phyloP scores from a whole-genome alignment of 306 rosid species.

The Casuarina glauca region DNA sequence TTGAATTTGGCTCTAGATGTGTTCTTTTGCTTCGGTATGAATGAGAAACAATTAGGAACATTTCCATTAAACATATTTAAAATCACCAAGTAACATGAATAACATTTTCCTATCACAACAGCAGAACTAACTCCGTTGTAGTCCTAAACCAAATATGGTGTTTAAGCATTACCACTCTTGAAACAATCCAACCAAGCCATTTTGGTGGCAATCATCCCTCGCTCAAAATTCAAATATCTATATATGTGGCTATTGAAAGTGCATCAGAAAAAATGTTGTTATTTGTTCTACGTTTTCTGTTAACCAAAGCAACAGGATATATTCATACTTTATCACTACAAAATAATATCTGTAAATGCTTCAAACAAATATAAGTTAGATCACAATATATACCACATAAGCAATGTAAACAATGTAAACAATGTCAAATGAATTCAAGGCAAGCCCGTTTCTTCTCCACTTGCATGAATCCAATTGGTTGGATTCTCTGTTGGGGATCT shows the following conservation, averaged over 20 bases:
- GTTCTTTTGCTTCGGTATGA: not conserved
- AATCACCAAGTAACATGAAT: not conserved
- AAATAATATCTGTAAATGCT: constrained; percentile 10
- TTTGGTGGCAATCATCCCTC: constrained; percentile 10
- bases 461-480: constrained; percentile 63
- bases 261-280: not conserved
- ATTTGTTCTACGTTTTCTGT: not conserved
- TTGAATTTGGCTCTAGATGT: not conserved
- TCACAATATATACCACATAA: constrained; percentile 44
- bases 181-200: not conserved
- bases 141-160: constrained; percentile 4
- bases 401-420: constrained; percentile 57
- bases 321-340: not conserved
- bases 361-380: constrained; percentile 1
- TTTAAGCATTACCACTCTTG: constrained; percentile 4
- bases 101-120: constrained; percentile 8
- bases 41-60: not conserved
- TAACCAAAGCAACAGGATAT: constrained; percentile 4
- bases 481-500: constrained; percentile 38
- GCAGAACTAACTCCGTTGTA: constrained; percentile 1
- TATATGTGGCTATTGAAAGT: not conserved
- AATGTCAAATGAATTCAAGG: constrained; percentile 55
- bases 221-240: not conserved
- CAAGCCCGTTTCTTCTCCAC: constrained; percentile 65
- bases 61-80: not conserved